A percentile compares a stretch with the other conserved stretches of the same genome.
Conservation (phyloP, 176 grass and related monocot genomes). For the Panicum miliaceum region DNA sequence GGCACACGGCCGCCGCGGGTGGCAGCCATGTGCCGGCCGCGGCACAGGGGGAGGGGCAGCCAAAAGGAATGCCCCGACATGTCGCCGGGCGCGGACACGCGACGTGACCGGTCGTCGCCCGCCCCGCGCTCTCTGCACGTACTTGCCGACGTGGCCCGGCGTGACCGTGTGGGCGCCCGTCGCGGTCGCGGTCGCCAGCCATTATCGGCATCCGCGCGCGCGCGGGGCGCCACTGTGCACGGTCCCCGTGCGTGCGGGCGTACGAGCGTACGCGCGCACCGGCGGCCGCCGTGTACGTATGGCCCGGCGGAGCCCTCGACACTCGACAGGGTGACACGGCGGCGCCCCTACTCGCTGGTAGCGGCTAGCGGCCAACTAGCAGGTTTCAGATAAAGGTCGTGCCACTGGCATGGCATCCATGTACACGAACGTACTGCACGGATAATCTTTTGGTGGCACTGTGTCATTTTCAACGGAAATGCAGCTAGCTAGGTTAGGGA, state of each 20-base stretch:
- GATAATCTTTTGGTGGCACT: not conserved
- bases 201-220: conserved; percentile 12
- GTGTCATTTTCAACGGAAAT: conserved; percentile 3
- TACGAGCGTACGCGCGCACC: too few relatives aligned
- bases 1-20: too few relatives aligned
- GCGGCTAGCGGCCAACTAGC: too few relatives aligned
- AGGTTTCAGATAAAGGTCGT: not conserved
- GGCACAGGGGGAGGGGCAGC: not conserved
- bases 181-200: not conserved
- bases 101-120: conserved; percentile 43
- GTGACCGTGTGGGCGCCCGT: too few relatives aligned
- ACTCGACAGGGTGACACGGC: not conserved
- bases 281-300: too few relatives aligned
- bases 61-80: conserved; percentile 57
- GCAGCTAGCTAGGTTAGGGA: not conserved
- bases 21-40: conserved; percentile 32
- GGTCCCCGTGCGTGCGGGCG: not conserved
- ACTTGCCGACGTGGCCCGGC: not conserved
- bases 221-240: not conserved
- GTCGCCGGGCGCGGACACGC: conserved; percentile 39
- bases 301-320: not conserved
- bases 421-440: not conserved
- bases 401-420: not conserved
- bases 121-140: not conserved
- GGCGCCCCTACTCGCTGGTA: too few relatives aligned